These are phyloP conservation scores for Cercospora janseana DNA, from an alignment of 2,329 filamentous ascomycete genomes.

Conservation along the genomic window DNA sequence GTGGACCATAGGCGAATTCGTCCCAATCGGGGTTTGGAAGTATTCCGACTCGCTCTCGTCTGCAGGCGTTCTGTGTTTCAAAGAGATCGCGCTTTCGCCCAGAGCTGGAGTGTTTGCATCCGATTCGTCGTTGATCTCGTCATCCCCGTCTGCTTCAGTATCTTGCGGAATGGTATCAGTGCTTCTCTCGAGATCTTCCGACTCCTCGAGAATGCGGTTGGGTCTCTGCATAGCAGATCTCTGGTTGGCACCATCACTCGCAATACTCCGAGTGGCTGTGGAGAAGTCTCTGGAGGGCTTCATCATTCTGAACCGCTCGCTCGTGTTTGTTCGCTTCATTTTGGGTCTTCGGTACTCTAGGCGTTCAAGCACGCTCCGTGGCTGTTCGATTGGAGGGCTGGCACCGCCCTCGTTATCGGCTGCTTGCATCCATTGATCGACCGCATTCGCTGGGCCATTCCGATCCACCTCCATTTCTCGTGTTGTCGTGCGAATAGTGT, in stretches of 20 bases:
- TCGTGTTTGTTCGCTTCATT: conserved; percentile 52
- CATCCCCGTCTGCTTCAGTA: conserved; percentile 83
- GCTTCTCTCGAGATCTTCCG: conserved; percentile 38
- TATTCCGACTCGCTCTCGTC: conserved; percentile 42
- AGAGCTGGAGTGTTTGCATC: conserved; percentile 44
- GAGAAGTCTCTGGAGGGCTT: conserved; percentile 48
- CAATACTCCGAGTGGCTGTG: conserved; percentile 52
- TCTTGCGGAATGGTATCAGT: conserved; percentile 54
- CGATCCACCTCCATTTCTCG: conserved; percentile 51
- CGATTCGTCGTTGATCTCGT: conserved; percentile 71
- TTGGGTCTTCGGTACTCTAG: conserved; percentile 56
- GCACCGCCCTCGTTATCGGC: conserved; percentile 56
- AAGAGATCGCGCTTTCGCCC: conserved; percentile 35
- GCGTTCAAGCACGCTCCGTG: conserved; percentile 57
- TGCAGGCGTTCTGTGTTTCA: conserved; percentile 26
- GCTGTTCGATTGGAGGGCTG: conserved; percentile 60
- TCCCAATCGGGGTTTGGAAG: conserved; percentile 44
- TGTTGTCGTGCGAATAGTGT: conserved; percentile 57
- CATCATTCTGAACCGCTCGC: conserved; percentile 31
- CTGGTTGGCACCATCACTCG: conserved; percentile 57
- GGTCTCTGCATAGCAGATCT: conserved; percentile 41
- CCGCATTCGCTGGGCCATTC: conserved; percentile 74
- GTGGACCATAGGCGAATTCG: conserved; percentile 26
- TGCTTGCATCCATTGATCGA: conserved; percentile 84
- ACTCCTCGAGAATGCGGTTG: conserved; percentile 48